Conservation (phyloP, 2,329 filamentous ascomycete genomes). For the Emergomyces africanus region DNA sequence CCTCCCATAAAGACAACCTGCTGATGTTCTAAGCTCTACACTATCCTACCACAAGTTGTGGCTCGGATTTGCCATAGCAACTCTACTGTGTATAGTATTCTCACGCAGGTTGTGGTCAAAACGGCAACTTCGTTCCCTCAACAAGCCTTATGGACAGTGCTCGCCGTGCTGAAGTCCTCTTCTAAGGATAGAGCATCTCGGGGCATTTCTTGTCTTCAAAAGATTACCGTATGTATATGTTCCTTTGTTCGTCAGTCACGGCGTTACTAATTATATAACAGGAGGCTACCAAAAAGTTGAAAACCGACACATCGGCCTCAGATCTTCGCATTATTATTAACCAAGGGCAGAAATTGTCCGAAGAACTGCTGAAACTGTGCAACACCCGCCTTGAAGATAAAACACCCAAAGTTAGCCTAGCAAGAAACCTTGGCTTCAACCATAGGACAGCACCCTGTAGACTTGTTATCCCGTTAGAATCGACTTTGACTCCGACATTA, state of each 20-base stretch:
- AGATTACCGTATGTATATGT: constrained; percentile 23
- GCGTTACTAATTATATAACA: constrained; percentile 16
- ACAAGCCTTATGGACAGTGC: constrained; percentile 81
- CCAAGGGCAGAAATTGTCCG: constrained; percentile 69
- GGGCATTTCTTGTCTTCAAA: constrained; percentile 34
- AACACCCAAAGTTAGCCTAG: constrained; percentile 57
- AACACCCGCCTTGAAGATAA: constrained; percentile 64
- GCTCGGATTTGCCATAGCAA: constrained; percentile 90
- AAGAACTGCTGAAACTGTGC: constrained; percentile 69
- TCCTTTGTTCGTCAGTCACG: no score
- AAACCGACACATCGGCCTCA: constrained; percentile 24
- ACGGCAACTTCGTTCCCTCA: constrained; percentile 81
- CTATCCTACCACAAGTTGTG: constrained; percentile 77
- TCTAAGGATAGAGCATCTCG: constrained; percentile 53
- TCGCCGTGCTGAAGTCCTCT: constrained; percentile 73
- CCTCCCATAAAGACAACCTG: neutral
- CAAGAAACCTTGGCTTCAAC: constrained; percentile 68
- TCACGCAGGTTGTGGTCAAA: constrained; percentile 70
- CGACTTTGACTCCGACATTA: constrained; percentile 67
- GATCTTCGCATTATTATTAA: constrained; percentile 62
- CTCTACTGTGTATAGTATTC: constrained; percentile 57
- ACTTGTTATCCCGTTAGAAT: constrained; percentile 80
- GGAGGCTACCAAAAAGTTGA: constrained; percentile 41
- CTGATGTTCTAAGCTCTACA: constrained; percentile 33
- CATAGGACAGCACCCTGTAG: constrained; percentile 69